Conservation (phyloP, 192 early-diverging fungal species). For the Coemansia biformis region DNA sequence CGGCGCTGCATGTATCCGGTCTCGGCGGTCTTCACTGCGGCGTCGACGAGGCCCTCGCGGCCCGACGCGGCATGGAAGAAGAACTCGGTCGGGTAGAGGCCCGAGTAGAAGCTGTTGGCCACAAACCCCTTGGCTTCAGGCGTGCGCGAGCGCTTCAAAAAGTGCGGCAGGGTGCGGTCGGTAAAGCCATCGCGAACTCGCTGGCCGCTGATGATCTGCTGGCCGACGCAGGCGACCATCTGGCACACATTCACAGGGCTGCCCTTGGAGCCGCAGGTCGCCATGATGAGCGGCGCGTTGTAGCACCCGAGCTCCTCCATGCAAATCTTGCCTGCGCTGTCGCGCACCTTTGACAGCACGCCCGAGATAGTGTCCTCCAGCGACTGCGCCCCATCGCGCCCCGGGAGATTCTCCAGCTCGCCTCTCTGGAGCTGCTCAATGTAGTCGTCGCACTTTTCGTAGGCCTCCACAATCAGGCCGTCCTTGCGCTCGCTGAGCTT, state of each 20-base stretch:
- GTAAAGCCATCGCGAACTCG: slow-evolving; percentile 97
- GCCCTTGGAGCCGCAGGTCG: slow-evolving; percentile 98
- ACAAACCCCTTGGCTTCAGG: slow-evolving; percentile 98
- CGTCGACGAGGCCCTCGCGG: slow-evolving; percentile 99
- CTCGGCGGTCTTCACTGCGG: slow-evolving; percentile 99
- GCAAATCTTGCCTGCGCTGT: slow-evolving; percentile 84
- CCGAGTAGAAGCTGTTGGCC: slow-evolving; percentile 91
- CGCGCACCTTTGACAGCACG: slow-evolving; percentile 84
- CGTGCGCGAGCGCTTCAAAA: slow-evolving; percentile 85
- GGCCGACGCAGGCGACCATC: slow-evolving; percentile 99
- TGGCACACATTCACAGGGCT: slow-evolving; percentile 97
- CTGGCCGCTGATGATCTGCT: slow-evolving; percentile 95
- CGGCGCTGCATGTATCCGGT: slow-evolving; percentile 98
- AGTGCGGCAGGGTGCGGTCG: slow-evolving; percentile 95
- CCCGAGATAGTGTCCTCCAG: slow-evolving; percentile 85
- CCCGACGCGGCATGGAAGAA: slow-evolving; percentile 99
- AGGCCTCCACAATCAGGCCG: slow-evolving; percentile 69
- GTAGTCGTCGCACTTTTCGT: slow-evolving; percentile 75
- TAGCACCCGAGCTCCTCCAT: slow-evolving; percentile 87
- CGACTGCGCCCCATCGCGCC: slow-evolving; percentile 80
- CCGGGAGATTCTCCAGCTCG: slow-evolving; percentile 74
- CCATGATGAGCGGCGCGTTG: slow-evolving; percentile 98
- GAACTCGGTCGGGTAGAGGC: slow-evolving; percentile 95
- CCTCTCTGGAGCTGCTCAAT: slow-evolving; percentile 70
- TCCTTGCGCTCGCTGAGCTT: slow-evolving; percentile 74